phyloP scores from a whole-genome alignment of 768 basidiomycete genomes.

The Tricholoma terreum region DNA sequence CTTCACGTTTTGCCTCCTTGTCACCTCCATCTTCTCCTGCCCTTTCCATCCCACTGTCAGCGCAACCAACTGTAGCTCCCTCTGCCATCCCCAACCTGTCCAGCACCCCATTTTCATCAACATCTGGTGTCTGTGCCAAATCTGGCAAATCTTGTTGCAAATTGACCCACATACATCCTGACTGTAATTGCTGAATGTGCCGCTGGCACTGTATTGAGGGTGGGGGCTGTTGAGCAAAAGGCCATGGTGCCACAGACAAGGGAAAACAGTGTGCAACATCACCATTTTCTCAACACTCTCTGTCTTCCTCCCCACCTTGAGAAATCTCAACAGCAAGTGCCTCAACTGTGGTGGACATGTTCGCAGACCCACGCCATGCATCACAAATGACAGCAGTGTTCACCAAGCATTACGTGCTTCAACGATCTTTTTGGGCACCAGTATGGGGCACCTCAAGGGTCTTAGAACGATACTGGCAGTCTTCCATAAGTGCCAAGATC shows the following conservation, averaged over 20 bases:
- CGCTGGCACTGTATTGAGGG: too few relatives aligned
- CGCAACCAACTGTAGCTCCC: not conserved
- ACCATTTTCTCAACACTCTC: not conserved
- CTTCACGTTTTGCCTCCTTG: not conserved
- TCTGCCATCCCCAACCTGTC: not conserved
- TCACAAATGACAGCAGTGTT: not conserved
- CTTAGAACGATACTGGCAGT: too few relatives aligned
- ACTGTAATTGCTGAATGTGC: too few relatives aligned
- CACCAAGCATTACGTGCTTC: not conserved
- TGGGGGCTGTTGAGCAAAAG: too few relatives aligned
- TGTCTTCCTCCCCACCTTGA: not conserved
- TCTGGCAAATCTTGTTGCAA: not conserved
- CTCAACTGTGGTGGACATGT: too few relatives aligned
- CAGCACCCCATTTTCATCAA: not conserved
- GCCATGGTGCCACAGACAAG: not conserved
- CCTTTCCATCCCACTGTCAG: not conserved
- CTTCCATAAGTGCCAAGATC: too few relatives aligned
- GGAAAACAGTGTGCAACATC: not conserved
- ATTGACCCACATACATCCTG: too few relatives aligned
- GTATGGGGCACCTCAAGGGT: too few relatives aligned
- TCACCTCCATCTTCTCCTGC: not conserved
- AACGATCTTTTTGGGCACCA: too few relatives aligned
- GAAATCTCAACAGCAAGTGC: not conserved
- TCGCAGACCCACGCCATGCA: too few relatives aligned
- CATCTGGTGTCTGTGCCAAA: not conserved